These are phyloP conservation scores for Macrolepiota fuliginosa DNA, from an alignment of 768 basidiomycete species.

Conservation along the genomic window DNA sequence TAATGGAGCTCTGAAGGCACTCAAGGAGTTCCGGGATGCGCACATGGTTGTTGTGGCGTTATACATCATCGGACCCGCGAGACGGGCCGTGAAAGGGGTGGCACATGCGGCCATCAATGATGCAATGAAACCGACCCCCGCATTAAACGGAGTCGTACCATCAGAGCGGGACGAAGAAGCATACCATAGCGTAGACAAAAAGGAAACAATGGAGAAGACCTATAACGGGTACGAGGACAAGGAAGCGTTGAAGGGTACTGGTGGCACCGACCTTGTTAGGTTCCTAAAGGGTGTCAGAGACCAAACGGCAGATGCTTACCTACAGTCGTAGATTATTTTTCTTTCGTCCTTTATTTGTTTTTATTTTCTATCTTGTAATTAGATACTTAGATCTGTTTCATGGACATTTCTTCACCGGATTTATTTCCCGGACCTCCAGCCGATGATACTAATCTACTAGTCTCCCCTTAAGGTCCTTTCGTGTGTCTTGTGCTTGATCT, in stretches of 20 bases:
- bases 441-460: no score
- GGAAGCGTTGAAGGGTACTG: constrained; percentile 57
- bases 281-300: constrained; percentile 75
- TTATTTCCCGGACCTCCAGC: no score
- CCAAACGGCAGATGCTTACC: constrained; percentile 38
- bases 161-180: constrained; percentile 18
- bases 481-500: no score
- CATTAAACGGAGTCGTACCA: neutral
- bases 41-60: constrained; percentile 74
- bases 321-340: neutral
- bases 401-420: no score
- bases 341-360: neutral
- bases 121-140: neutral
- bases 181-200: neutral
- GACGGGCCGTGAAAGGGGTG: constrained; percentile 22
- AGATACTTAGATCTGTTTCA: neutral
- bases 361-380: neutral
- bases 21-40: constrained; percentile 72
- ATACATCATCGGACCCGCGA: constrained; percentile 76
- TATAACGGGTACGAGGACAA: constrained; percentile 22
- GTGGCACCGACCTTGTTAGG: constrained; percentile 73
- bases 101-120: neutral
- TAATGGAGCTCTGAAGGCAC: constrained; percentile 57
- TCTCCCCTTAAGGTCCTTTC: no score
- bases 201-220: constrained; percentile 1